phyloP scores from a whole-genome alignment of 176 grass and related monocot species.

The Oryza meyeriana region DNA sequence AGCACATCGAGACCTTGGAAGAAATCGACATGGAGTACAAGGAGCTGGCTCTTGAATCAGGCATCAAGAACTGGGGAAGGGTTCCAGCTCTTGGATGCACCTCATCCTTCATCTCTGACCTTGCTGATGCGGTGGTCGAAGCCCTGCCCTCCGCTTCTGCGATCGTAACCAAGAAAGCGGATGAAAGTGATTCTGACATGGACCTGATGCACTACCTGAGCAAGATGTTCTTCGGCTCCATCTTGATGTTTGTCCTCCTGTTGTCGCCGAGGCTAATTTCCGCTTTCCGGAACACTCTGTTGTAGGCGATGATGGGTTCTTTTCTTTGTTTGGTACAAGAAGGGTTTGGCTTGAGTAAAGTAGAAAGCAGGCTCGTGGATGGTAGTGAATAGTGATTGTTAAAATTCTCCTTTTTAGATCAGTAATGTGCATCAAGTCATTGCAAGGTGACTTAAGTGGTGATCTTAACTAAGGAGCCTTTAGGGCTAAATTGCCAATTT shows the following conservation, averaged over 20 bases:
- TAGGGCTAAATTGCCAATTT: background rate
- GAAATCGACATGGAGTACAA: constrained; percentile 99
- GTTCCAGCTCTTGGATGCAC: constrained; percentile 86
- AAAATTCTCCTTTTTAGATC: background rate
- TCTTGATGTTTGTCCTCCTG: constrained; percentile 72
- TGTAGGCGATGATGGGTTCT: constrained; percentile 33
- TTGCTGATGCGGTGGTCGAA: constrained; percentile 74
- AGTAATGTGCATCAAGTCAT: background rate
- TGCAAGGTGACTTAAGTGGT: no score
- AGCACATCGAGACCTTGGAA: constrained; percentile 97
- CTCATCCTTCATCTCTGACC: constrained; percentile 74
- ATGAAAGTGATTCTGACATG: constrained; percentile 16
- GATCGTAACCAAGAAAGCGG: constrained; percentile 20
- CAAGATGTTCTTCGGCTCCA: constrained; percentile 75
- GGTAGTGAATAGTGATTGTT: background rate
- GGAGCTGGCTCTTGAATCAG: constrained; percentile 85
- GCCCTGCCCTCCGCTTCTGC: constrained; percentile 67
- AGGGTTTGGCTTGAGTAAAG: background rate
- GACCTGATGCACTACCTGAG: constrained; percentile 54
- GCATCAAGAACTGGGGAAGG: constrained; percentile 92
- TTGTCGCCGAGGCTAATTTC: constrained; percentile 73
- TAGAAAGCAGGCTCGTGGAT: background rate
- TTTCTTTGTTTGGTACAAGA: background rate
- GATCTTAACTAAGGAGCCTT: background rate
- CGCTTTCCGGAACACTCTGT: constrained; percentile 47